phyloP scores from a whole-genome alignment of 169 alveolate genomes.

The Plasmodium adleri region DNA sequence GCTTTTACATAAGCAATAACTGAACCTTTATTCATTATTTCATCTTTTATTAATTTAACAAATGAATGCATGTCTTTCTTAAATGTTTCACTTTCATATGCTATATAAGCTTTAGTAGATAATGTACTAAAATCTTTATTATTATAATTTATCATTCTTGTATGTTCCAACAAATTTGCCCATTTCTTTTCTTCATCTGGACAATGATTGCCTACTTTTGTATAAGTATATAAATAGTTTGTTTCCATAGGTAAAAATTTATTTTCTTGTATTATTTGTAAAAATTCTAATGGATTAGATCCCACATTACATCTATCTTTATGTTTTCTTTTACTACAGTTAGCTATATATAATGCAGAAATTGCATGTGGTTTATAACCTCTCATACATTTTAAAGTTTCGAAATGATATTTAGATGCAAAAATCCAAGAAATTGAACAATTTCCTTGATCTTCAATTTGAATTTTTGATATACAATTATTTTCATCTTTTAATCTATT shows the following conservation, averaged over 20 bases:
- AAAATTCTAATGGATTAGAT: slow-evolving; percentile 52
- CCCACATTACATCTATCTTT: slow-evolving; percentile 28
- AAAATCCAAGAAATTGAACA: slow-evolving; percentile 68
- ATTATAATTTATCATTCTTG: slow-evolving; percentile 10
- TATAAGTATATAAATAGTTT: slow-evolving; percentile 22
- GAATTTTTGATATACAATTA: slow-evolving; percentile 51
- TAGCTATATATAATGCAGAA: slow-evolving; percentile 58
- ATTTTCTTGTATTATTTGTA: slow-evolving; percentile 23
- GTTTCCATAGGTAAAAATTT: slow-evolving; percentile 50
- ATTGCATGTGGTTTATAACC: slow-evolving; percentile 63
- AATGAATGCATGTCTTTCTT: slow-evolving; percentile 19
- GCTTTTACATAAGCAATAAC: slow-evolving; percentile 72
- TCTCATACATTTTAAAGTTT: slow-evolving; percentile 65
- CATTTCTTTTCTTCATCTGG: slow-evolving; percentile 8
- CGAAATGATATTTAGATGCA: slow-evolving; percentile 66
- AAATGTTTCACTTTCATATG: slow-evolving; percentile 8
- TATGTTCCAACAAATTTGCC: slow-evolving; percentile 26
- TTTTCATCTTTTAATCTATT: slow-evolving; percentile 58
- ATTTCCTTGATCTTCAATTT: slow-evolving; percentile 71
- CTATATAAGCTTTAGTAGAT: not conserved
- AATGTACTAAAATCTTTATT: not conserved
- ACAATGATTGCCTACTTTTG: slow-evolving; percentile 8
- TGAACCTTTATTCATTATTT: slow-evolving; percentile 77
- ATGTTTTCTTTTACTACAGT: slow-evolving; percentile 23
- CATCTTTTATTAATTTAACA: slow-evolving; percentile 53